These are phyloP conservation scores for Artomyces pyxidatus DNA, from an alignment of 768 basidiomycete species.

Conservation along the genomic window DNA sequence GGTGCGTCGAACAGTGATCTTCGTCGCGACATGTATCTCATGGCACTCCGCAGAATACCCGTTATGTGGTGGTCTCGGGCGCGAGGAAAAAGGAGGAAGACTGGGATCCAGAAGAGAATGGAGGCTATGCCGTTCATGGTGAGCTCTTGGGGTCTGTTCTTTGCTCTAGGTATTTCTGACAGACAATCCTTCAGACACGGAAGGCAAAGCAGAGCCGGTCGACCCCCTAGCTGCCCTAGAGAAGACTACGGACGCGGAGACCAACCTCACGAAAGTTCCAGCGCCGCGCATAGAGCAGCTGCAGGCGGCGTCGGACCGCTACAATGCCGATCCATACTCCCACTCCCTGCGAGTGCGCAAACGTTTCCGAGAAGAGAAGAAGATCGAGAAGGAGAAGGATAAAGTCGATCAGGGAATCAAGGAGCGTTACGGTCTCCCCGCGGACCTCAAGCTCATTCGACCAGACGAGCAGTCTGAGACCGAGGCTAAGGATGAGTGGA, in stretches of 20 bases:
- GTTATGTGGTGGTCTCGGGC: constrained; percentile 87
- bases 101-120: constrained; percentile 95
- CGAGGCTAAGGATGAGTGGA: constrained; percentile 61
- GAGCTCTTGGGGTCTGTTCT: constrained; percentile 16
- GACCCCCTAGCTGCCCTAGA: constrained; percentile 89
- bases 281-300: constrained; percentile 77
- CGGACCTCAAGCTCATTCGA: constrained; percentile 53
- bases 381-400: constrained; percentile 59
- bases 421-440: constrained; percentile 69
- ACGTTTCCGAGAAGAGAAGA: constrained; percentile 83
- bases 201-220: constrained; percentile 47
- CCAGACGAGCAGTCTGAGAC: constrained; percentile 53
- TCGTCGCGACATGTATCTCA: neutral
- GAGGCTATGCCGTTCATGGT: constrained; percentile 87
- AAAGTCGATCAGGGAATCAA: constrained; percentile 65
- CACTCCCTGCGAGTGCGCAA: constrained; percentile 70
- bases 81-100: constrained; percentile 94
- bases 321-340: constrained; percentile 80
- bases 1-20: constrained; percentile 34
- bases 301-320: constrained; percentile 66
- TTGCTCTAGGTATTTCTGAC: neutral
- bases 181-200: constrained; percentile 51
- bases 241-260: constrained; percentile 76
- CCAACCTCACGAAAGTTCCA: constrained; percentile 62
- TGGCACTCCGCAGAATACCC: constrained; percentile 62